Percentiles rank a stretch among this genome's conserved stretches.
Conservation (phyloP, 1,139 yeast species). For the Pichia sp. region DNA sequence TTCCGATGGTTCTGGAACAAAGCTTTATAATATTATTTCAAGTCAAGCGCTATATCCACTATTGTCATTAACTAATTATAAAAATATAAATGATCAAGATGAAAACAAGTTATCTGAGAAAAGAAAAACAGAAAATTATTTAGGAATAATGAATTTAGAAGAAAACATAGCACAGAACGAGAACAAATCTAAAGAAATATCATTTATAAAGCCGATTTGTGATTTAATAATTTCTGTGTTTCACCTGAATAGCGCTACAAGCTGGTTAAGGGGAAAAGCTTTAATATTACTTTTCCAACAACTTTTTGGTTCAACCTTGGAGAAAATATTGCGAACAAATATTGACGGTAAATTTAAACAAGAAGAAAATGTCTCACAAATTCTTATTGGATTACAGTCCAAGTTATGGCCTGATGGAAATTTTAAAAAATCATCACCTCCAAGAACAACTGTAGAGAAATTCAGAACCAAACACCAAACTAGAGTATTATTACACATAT, state of each 20-base stretch:
- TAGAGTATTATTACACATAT: conserved; percentile 44
- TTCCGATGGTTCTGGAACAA: conserved; percentile 38
- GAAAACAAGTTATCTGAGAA: conserved; percentile 13
- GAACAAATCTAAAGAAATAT: conserved; percentile 16
- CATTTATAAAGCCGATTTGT: conserved; percentile 78
- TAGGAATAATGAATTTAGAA: not conserved
- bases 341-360: conserved; percentile 38
- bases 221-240: conserved; percentile 68
- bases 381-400: conserved; percentile 39
- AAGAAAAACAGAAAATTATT: not conserved
- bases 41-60: conserved; percentile 25
- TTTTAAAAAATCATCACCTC: conserved; percentile 36
- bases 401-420: conserved; percentile 62
- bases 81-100: conserved; percentile 2
- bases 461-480: conserved; percentile 54
- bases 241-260: conserved; percentile 56
- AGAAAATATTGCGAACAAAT: conserved; percentile 55
- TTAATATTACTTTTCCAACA: conserved; percentile 77
- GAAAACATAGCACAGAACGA: not conserved
- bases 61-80: conserved; percentile 2
- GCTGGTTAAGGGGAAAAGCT: conserved; percentile 84
- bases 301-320: conserved; percentile 81
- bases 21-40: conserved; percentile 40
- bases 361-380: conserved; percentile 44
- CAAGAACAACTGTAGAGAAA: conserved; percentile 49